Conservation (phyloP, 2,329 filamentous ascomycete genomes). For the Lachnellula suecica region DNA sequence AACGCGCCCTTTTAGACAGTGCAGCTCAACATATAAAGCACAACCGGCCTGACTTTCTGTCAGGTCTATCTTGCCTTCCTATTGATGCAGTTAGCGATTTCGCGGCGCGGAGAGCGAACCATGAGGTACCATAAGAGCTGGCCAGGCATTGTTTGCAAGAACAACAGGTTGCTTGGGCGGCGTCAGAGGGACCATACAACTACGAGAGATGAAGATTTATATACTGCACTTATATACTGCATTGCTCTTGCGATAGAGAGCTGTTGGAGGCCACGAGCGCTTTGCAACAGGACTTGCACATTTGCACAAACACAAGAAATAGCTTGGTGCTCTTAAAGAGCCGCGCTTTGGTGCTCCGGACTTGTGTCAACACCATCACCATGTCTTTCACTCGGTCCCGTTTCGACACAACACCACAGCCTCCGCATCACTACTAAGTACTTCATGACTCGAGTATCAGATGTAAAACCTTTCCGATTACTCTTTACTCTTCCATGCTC, state of each 20-base stretch:
- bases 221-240: not conserved
- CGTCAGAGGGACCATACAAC: constrained; percentile 80
- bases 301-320: too few species aligned
- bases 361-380: too few species aligned
- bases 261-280: not conserved
- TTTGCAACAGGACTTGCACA: too few species aligned
- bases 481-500: too few species aligned
- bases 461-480: too few species aligned
- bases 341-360: too few species aligned
- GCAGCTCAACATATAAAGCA: constrained; percentile 67
- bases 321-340: too few species aligned
- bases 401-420: too few species aligned
- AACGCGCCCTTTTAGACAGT: constrained; percentile 86
- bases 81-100: constrained; percentile 66
- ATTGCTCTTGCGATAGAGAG: not conserved
- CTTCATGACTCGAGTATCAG: too few species aligned
- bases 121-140: constrained; percentile 57
- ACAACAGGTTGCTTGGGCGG: constrained; percentile 67
- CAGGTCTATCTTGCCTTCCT: constrained; percentile 51
- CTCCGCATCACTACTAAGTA: too few species aligned
- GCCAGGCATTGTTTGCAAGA: constrained; percentile 44
- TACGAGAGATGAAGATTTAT: not conserved
- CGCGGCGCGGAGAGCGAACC: constrained; percentile 53
- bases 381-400: too few species aligned
- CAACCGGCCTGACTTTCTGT: constrained; percentile 68